Percentiles rank a stretch among this genome's conserved stretches.
These are phyloP conservation scores for Xylaria flabelliformis DNA, from an alignment of 495 filamentous ascomycete species.

Conservation along the genomic window DNA sequence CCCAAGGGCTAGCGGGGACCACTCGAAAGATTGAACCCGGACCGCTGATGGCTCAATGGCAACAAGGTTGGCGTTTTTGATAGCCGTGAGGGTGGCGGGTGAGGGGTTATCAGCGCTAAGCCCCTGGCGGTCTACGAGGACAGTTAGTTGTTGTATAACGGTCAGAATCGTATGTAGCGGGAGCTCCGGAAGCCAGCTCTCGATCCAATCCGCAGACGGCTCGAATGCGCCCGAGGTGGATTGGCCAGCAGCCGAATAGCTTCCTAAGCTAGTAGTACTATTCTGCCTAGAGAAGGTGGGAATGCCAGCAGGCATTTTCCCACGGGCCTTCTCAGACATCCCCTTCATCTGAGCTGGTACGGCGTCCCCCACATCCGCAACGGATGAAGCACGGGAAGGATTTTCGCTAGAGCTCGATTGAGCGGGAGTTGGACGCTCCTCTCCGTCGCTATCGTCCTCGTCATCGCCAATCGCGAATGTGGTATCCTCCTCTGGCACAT, in stretches of 20 bases:
- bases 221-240: conserved; percentile 67
- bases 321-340: conserved; percentile 97
- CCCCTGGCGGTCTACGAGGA: conserved; percentile 52
- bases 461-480: conserved; percentile 88
- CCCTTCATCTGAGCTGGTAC: conserved; percentile 88
- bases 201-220: conserved; percentile 83
- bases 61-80: conserved; percentile 52
- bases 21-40: conserved; percentile 90
- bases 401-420: conserved; percentile 74
- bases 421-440: conserved; percentile 69
- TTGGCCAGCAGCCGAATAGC: conserved; percentile 63
- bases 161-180: conserved; percentile 90
- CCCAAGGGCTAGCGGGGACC: conserved; percentile 88
- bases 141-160: conserved; percentile 69
- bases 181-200: conserved; percentile 90
- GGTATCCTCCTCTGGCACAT: conserved; percentile 80
- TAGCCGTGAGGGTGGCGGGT: conserved; percentile 44
- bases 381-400: conserved; percentile 73
- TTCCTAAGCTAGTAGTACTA: conserved; percentile 82
- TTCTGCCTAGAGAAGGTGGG: conserved; percentile 88
- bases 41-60: conserved; percentile 77
- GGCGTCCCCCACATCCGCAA: conserved; percentile 78
- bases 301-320: conserved; percentile 92
- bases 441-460: conserved; percentile 79
- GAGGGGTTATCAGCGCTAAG: conserved; percentile 44